Conservation (phyloP, 495 filamentous ascomycete species). For the Annulohypoxylon maeteangense region DNA sequence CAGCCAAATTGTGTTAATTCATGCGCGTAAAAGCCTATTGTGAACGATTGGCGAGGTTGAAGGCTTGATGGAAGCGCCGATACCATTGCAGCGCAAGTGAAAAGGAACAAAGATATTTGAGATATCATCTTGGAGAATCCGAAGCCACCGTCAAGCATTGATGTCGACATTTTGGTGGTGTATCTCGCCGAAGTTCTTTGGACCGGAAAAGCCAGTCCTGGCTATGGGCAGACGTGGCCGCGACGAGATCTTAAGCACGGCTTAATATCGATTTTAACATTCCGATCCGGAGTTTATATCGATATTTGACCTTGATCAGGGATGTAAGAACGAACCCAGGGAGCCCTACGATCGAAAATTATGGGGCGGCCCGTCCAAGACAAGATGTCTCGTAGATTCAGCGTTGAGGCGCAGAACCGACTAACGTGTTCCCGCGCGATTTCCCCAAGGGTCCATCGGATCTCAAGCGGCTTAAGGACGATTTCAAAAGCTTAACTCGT, state of each 20-base stretch:
- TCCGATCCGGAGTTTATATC: slow-evolving; percentile 10
- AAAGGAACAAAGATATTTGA: slow-evolving; percentile 18
- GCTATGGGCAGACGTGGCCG: slow-evolving; percentile 4
- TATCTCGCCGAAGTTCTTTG: background rate
- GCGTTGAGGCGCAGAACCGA: slow-evolving; percentile 18
- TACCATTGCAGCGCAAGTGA: slow-evolving; percentile 21
- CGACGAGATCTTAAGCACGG: slow-evolving; percentile 24
- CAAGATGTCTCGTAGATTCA: slow-evolving; percentile 12
- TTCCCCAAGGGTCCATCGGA: slow-evolving; percentile 33
- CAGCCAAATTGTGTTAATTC: slow-evolving; percentile 57
- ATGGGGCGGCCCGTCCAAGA: slow-evolving; percentile 17
- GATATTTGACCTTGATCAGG: slow-evolving; percentile 6
- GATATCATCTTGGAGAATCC: slow-evolving; percentile 19
- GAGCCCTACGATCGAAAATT: slow-evolving; percentile 12
- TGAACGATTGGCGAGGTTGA: slow-evolving; percentile 42
- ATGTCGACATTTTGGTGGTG: background rate
- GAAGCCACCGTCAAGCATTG: background rate
- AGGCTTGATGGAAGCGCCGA: slow-evolving; percentile 32
- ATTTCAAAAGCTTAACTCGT: slow-evolving; percentile 23
- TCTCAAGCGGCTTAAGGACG: slow-evolving; percentile 32
- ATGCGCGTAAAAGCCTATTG: slow-evolving; percentile 46
- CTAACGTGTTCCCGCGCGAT: slow-evolving; percentile 26
- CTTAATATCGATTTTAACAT: slow-evolving; percentile 19
- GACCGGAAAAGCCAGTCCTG: background rate
- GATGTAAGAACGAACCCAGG: background rate